These are phyloP conservation scores for Anisodus tanguticus DNA, from an alignment of 257 asterid species.

Conservation along the genomic window DNA sequence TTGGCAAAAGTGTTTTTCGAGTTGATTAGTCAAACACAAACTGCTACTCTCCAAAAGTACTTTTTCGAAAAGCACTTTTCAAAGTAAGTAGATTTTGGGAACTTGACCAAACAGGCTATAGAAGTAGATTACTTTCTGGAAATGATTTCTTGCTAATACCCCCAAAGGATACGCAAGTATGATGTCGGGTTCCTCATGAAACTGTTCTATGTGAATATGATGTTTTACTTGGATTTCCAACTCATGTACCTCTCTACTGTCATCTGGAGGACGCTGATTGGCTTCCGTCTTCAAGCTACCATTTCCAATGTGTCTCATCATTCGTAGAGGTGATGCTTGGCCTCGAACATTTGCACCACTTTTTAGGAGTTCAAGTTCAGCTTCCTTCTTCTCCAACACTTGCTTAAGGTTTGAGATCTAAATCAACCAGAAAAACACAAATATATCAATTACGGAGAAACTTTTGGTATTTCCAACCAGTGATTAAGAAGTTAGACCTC, in stretches of 20 bases:
- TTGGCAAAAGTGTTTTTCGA: no score
- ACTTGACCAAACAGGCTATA: no score
- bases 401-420: conserved; percentile 85
- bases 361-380: conserved; percentile 75
- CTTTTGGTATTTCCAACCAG: conserved; percentile 29
- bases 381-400: conserved; percentile 77
- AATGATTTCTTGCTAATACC: neutral
- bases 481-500: conserved; percentile 59
- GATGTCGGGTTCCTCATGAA: neutral
- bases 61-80: no score
- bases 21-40: no score
- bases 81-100: no score
- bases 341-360: conserved; percentile 57
- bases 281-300: conserved; percentile 58
- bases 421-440: conserved; percentile 33
- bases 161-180: neutral
- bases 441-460: conserved; percentile 24
- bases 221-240: neutral
- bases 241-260: conserved; percentile 65
- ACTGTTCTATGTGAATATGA: neutral
- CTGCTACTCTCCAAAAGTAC: no score
- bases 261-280: conserved; percentile 51
- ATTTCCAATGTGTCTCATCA: conserved; percentile 51
- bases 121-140: neutral
- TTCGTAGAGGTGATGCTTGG: conserved; percentile 70